Evolutionary conservation across 164 flowering plant genomes (phyloP).

Genomic region (Aristolochia fimbriata): DNA sequence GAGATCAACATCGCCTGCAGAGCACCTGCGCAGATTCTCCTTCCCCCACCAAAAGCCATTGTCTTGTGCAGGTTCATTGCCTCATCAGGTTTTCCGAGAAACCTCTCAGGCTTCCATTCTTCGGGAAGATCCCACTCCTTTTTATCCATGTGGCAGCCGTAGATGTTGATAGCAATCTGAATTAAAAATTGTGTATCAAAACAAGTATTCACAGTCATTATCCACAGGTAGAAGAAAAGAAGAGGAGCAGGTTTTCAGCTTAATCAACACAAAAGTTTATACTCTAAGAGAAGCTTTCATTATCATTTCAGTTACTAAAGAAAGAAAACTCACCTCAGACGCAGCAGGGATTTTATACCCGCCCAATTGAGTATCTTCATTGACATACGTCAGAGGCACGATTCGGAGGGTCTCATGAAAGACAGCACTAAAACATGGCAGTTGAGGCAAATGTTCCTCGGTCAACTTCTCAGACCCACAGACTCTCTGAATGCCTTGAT

Average conservation of each 20-base stretch:
- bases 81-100: constrained; percentile 47
- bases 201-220: neutral
- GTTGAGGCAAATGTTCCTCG: constrained; percentile 56
- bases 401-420: constrained; percentile 86
- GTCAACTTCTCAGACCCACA: constrained; percentile 52
- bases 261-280: neutral
- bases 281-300: neutral
- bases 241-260: neutral
- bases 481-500: constrained; percentile 37
- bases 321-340: constrained; percentile 40
- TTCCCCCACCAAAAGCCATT: constrained; percentile 96
- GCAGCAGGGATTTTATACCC: constrained; percentile 77
- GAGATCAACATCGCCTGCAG: constrained; percentile 66
- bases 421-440: constrained; percentile 61
- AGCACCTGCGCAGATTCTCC: constrained; percentile 83
- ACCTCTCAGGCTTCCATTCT: constrained; percentile 84
- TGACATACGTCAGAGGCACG: constrained; percentile 62
- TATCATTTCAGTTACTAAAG: neutral
- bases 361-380: constrained; percentile 81
- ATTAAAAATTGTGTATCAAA: neutral
- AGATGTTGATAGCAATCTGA: constrained; percentile 82
- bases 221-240: neutral
- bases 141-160: constrained; percentile 86
- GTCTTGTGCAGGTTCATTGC: constrained; percentile 64
- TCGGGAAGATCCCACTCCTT: constrained; percentile 65